Evolutionary conservation across 495 filamentous ascomycete genomes (phyloP), one percentile per base, ranked within the genome.

Genomic region (Lasiosphaeria hispida): DNA sequence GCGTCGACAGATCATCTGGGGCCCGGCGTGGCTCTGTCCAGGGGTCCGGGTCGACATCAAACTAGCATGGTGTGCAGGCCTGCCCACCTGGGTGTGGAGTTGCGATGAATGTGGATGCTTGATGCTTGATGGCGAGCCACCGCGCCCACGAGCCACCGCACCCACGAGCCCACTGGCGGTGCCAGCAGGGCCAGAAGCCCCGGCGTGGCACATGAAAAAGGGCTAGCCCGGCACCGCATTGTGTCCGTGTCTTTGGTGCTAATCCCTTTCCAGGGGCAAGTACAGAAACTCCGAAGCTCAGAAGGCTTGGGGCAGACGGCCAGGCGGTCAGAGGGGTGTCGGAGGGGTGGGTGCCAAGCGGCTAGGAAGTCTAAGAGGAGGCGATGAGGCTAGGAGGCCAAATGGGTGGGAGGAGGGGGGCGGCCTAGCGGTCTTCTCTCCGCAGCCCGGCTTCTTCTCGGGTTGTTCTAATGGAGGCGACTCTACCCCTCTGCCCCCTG

Each of bases 341-440:
- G 23, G 23, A 30, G 23, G 23, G 23, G 23, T 30, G 23, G 23
- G 2, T 5, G 23, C 23, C 23, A 30, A 30, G 2, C 2, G 55
- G 45, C 23, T 17, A 10, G 55, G 47, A 30, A 30, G 23, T 30
- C 23, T 5, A 30, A 30, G 23, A 30, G 23, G 23, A 30, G 23
- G 23, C 23, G 5, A 30, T 5, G 23, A 30, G 23, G 5, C 23
- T 5, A 30, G 23, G 23, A 30, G 23, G 23, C 23, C 23, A 5
- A 30, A 30, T 30, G 23, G 23, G 23, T 5, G 23, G 23, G n/a
- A n/a, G 23, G 23, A 30, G 23, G 23, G 23, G 23, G 23, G 23
- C 23, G 23, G 2, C 23, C 23, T 30, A 30, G 23, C 55, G 55
- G 55, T 15, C 36, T 58, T 58, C 55, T 58, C 55, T 58, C 55